Percentiles rank a stretch among this genome's conserved stretches.
phyloP scores from a whole-genome alignment of 805 yeast species.

The Kodamaea fukazawae region DNA sequence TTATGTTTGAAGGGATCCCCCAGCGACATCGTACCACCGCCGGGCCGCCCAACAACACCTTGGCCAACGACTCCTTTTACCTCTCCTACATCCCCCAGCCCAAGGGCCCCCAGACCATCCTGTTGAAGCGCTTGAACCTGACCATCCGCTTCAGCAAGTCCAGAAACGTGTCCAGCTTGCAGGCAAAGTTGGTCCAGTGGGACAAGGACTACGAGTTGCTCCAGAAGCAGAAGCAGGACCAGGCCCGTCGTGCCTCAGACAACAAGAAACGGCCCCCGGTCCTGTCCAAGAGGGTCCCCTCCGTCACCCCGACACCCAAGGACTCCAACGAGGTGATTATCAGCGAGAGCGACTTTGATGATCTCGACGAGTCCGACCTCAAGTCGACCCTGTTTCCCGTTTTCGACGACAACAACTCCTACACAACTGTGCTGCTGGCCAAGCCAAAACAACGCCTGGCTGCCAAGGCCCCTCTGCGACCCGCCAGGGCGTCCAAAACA shows the following conservation, averaged over 20 bases:
- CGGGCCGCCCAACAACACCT: conserved; percentile 9
- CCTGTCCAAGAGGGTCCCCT: conserved; percentile 3
- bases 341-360: conserved; percentile 40
- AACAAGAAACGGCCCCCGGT: conserved; percentile 10
- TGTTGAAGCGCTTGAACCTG: conserved; percentile 25
- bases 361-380: conserved; percentile 19
- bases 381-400: conserved; percentile 16
- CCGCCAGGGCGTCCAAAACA: conserved; percentile 3
- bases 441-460: not conserved
- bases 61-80: conserved; percentile 27
- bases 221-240: not conserved
- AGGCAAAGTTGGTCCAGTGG: conserved; percentile 23
- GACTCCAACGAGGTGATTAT: conserved; percentile 20
- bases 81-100: conserved; percentile 21
- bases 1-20: conserved; percentile 39
- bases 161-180: conserved; percentile 32
- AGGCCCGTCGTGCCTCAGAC: too few relatives aligned
- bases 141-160: conserved; percentile 38
- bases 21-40: conserved; percentile 24
- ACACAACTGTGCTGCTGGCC: not conserved
- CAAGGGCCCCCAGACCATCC: conserved; percentile 13
- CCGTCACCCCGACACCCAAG: conserved; percentile 9
- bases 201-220: conserved; percentile 10
- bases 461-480: conserved; percentile 1
- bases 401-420: conserved; percentile 7